These are phyloP conservation scores for Cytospora chrysosperma DNA, from an alignment of 2,329 filamentous ascomycete genomes.

Conservation along the genomic window DNA sequence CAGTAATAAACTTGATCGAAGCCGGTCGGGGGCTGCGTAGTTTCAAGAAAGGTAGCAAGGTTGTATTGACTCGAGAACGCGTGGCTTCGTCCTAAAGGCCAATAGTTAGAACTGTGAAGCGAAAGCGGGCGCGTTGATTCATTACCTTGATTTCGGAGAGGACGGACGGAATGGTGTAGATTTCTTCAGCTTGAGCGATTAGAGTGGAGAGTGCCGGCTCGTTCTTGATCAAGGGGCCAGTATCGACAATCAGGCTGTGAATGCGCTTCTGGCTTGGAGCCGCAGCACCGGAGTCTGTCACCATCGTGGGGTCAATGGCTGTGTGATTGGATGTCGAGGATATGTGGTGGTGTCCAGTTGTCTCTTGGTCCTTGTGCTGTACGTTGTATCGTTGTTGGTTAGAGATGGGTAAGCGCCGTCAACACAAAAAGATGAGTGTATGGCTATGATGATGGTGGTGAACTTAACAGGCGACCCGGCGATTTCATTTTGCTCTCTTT, in stretches of 20 bases:
- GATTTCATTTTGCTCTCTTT: too few species aligned
- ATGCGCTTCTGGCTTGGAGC: constrained; percentile 58
- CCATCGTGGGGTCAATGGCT: not conserved
- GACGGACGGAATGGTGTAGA: constrained; percentile 84
- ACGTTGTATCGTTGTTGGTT: too few species aligned
- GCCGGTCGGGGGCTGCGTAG: constrained; percentile 71
- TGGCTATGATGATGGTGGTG: not conserved
- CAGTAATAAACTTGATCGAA: constrained; percentile 75
- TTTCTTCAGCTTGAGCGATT: constrained; percentile 69
- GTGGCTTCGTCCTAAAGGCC: constrained; percentile 80
- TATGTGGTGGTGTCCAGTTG: too few species aligned
- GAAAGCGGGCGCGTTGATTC: not conserved
- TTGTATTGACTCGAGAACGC: constrained; percentile 76
- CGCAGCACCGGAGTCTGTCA: not conserved
- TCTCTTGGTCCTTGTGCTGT: too few species aligned
- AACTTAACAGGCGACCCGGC: too few species aligned
- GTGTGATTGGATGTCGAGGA: too few species aligned
- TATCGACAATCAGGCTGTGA: constrained; percentile 83
- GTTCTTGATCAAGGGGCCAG: constrained; percentile 92
- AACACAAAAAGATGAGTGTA: not conserved
- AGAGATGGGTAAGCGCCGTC: too few species aligned
- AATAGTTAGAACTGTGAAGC: not conserved
- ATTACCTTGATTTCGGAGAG: constrained; percentile 76
- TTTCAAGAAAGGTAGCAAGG: constrained; percentile 80
- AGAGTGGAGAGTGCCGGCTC: constrained; percentile 82